Evolutionary conservation across 148 eudicot genomes (phyloP), one percentile per base, ranked within the genome.

Genomic region (Chenopodium formosanum): DNA sequence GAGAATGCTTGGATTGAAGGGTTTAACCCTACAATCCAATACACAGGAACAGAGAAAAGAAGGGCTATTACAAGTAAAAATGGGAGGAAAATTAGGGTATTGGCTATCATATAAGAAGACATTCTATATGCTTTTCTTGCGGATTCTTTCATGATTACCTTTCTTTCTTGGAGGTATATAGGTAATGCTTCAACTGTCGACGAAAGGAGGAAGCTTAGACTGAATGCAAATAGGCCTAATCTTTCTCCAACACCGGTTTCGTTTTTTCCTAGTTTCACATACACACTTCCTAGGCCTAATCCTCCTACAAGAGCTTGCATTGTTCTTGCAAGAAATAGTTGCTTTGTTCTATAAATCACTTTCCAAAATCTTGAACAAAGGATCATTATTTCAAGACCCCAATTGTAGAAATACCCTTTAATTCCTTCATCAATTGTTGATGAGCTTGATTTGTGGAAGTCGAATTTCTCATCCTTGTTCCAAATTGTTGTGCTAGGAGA

Each of bases 171-270:
- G 62, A 95, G 97, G 86, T 95, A 95, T 46, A 95, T 95, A 20
- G 99, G 99, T 17, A 95, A 86, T 5, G 99, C 97, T 87, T 95
- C 99, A 9, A 95, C 99, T 1, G 99, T 95, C 0, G 99, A 95
- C 2, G 99, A 95, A 2, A 95, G 91, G 20, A 95, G 95, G 81
- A 95, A 95, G 80, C 99, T 95, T 52, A 95, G 89, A 68, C 92
- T 95, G 72, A 95, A 95, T 0, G 99, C 99, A 77, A 95, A 95
- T 25, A 95, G 81, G 47, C 99, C 99, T 82, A 95, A 74, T 81
- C 97, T 80, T 73, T 93, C 95, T 0, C 92, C 94, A 4, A 95
- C 89, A 70, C 92, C 92, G 22, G 82, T 85, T 58, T 92, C 91
- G 31, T 94, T 88, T 19, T 89, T 90, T 52, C 86, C 89, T 76